Evolutionary conservation across 768 basidiomycete genomes (phyloP).

Genomic region (Boletus fagicola): DNA sequence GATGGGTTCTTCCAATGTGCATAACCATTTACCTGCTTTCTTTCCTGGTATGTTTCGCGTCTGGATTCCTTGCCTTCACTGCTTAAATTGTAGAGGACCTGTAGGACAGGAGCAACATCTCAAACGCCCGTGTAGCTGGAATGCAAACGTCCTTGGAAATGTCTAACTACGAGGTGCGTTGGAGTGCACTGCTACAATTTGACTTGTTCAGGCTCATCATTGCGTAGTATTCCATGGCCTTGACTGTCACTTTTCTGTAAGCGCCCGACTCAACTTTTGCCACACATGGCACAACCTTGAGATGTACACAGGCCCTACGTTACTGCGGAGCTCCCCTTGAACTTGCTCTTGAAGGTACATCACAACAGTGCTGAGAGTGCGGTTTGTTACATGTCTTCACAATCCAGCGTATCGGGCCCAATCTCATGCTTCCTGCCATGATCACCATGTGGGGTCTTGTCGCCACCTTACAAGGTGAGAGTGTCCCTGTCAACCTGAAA

Average conservation of each 20-base stretch:
- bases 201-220: neutral
- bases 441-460: slow-evolving; percentile 69
- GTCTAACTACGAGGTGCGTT: slow-evolving; percentile 23
- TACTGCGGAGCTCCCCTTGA: slow-evolving; percentile 58
- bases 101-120: slow-evolving; percentile 46
- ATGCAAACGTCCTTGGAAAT: slow-evolving; percentile 48
- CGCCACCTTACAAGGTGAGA: slow-evolving; percentile 55
- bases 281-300: neutral
- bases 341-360: slow-evolving; percentile 50
- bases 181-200: neutral
- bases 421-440: slow-evolving; percentile 62
- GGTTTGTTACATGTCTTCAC: neutral
- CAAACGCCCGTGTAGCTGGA: slow-evolving; percentile 62
- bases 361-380: neutral
- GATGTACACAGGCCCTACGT: slow-evolving; percentile 46
- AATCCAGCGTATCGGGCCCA: slow-evolving; percentile 44
- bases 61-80: neutral
- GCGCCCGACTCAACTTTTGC: neutral
- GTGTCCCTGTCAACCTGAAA: neutral
- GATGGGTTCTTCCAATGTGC: slow-evolving; percentile 47
- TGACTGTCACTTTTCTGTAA: slow-evolving; percentile 31
- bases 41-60: slow-evolving; percentile 45
- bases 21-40: slow-evolving; percentile 52
- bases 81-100: neutral
- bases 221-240: slow-evolving; percentile 35